Base-by-base conservation (phyloP, 257 asterid species). In the Gynochthodes officinalis region DNA sequence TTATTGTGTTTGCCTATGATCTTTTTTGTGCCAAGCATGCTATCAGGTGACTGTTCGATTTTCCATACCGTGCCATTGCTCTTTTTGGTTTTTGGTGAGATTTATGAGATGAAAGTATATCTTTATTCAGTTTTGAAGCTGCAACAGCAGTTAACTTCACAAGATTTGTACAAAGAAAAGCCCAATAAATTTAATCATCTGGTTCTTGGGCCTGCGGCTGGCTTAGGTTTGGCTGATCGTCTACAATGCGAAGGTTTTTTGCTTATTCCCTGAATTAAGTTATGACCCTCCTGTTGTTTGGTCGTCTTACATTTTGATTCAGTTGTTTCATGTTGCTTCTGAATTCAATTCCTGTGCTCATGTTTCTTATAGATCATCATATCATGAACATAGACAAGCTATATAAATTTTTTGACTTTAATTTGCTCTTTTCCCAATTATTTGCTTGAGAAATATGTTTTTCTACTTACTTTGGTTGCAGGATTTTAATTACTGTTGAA, bases 161-260 rank as follows among this genome's bases (percentile, higher is more conserved):
- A n/a, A n/a, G n/a, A n/a, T n/a, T n/a, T n/a, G n/a, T n/a, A n/a
- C n/a, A n/a, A n/a, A n/a, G n/a, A n/a, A n/a, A n/a, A n/a, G n/a
- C n/a, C n/a, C n/a, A n/a, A 86, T 78, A 93, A 93, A 67, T 77
- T 70, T 18, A 90, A 88, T 85, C 97, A 72, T 88, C 81, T 90
- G 62, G 73, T 88, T 76, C 86, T 87, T 52, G 98, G 96, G 69
- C 90, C 95, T 73, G 96, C 96, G 75, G 88, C 96, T 2, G 97
- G 97, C 43, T 83, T 89, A 82, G 93, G 97, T 23, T 69, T 86
- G 73, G 75, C 81, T 35, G 90, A 86, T 77, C 98, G 96, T 55
- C 73, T 90, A 78, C 98, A 92, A 23, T 92, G 98, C 90, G 80
- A 71, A 86, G 96, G 98, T n/a, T 90, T 62, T 74, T 40, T 19